These are phyloP conservation scores for Jackrogersella minutella DNA, from an alignment of 495 filamentous ascomycete genomes.

Conservation along the genomic window DNA sequence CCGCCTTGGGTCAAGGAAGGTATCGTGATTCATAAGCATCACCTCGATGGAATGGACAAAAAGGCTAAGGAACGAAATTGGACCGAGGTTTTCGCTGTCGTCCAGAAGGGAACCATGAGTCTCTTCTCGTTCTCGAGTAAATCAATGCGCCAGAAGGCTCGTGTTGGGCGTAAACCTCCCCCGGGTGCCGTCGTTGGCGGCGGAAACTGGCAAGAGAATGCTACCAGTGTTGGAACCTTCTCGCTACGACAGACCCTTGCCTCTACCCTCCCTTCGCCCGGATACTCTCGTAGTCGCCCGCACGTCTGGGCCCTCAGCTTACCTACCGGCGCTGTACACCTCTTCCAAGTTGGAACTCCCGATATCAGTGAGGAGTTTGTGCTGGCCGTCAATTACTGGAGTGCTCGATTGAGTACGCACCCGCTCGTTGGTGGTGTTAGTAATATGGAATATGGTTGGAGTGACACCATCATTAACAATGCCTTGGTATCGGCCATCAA, in stretches of 20 bases:
- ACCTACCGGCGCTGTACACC: conserved; percentile 91
- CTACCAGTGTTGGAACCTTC: conserved; percentile 85
- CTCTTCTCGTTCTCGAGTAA: conserved; percentile 91
- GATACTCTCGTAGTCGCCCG: conserved; percentile 88
- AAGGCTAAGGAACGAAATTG: conserved; percentile 91
- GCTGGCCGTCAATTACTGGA: conserved; percentile 96
- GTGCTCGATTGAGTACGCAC: conserved; percentile 89
- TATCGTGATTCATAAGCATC: conserved; percentile 94
- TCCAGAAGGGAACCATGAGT: conserved; percentile 94
- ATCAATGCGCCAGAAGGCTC: conserved; percentile 70
- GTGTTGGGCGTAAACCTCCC: conserved; percentile 54
- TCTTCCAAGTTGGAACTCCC: conserved; percentile 95
- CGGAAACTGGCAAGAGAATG: conserved; percentile 97
- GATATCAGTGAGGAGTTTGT: conserved; percentile 97
- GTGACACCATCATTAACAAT: conserved; percentile 83
- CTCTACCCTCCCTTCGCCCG: conserved; percentile 85
- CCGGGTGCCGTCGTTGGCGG: conserved; percentile 73
- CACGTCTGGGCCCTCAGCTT: conserved; percentile 96
- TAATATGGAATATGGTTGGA: conserved; percentile 98
- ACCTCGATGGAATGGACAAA: conserved; percentile 88
- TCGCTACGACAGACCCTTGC: conserved; percentile 92
- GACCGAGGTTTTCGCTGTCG: conserved; percentile 96
- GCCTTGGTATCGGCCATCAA: conserved; percentile 66
- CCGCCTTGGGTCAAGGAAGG: conserved; percentile 99
- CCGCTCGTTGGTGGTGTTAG: conserved; percentile 90